Evolutionary conservation across 2,329 filamentous ascomycete species (phyloP).

Genomic region (Zelopaecilomyces penicillatus): DNA sequence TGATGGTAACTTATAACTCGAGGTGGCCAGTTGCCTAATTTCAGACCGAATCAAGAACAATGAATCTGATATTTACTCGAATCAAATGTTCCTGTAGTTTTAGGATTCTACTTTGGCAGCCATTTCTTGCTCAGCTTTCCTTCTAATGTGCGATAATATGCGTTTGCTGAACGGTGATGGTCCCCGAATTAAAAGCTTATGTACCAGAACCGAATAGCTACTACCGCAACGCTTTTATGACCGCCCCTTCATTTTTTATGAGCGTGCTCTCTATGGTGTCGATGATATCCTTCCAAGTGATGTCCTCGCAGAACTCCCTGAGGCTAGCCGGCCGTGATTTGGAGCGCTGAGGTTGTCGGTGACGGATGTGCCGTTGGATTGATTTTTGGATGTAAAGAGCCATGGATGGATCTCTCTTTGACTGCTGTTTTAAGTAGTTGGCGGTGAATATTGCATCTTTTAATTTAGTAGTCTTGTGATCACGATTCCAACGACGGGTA

Average conservation of each 20-base stretch:
- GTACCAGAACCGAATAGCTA: no score
- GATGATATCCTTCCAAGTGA: conserved; percentile 26
- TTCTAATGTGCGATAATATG: no score
- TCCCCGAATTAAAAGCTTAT: no score
- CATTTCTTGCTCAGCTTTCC: no score
- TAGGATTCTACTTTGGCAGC: no score
- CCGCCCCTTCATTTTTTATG: conserved; percentile 15
- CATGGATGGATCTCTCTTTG: conserved; percentile 25
- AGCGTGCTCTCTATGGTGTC: conserved; percentile 23
- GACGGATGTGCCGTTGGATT: conserved; percentile 18
- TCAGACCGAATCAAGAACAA: no score
- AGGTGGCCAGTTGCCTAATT: no score
- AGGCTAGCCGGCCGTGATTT: conserved; percentile 17
- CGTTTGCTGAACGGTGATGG: no score
- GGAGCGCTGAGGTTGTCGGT: conserved; percentile 3
- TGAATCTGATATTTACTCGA: no score
- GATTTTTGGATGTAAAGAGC: conserved; percentile 25
- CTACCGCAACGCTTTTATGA: conserved; percentile 13
- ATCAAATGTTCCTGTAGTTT: no score
- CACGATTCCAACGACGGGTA: conserved; percentile 30
- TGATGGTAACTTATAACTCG: no score
- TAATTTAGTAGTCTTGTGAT: conserved; percentile 25
- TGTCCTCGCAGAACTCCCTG: conserved; percentile 24
- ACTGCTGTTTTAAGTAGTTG: conserved; percentile 28
- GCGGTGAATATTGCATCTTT: conserved; percentile 22